A percentile compares a stretch with the other conserved stretches of the same genome.
Evolutionary conservation across 129 eudicot genomes (phyloP).

Genomic region (Kitagawia praeruptora): DNA sequence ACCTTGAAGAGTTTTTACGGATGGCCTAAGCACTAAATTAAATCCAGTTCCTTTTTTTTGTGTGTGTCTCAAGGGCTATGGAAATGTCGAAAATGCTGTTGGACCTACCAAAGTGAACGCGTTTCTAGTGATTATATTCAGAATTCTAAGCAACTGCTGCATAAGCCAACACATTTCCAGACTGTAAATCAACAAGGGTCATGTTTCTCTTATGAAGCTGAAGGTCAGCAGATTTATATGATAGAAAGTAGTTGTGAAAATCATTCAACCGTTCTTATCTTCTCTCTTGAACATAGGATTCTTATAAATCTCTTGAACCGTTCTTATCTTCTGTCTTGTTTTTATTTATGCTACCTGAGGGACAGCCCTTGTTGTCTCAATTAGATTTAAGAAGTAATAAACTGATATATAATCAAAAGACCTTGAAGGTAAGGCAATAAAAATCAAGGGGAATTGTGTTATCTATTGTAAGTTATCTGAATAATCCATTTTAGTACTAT

Average conservation of each 20-base stretch:
- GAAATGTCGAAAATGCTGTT: slow-evolving; percentile 85
- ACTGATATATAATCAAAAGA: background rate
- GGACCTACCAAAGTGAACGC: slow-evolving; percentile 47
- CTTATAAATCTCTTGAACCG: too few species aligned
- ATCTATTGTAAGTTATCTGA: background rate
- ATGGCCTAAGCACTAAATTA: slow-evolving; percentile 17
- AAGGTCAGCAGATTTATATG: slow-evolving; percentile 46
- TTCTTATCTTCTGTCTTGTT: too few species aligned
- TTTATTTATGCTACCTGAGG: too few species aligned
- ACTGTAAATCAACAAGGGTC: slow-evolving; percentile 20
- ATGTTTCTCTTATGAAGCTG: slow-evolving; percentile 32
- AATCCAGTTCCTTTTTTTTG: slow-evolving; percentile 22
- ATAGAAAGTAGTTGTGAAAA: background rate
- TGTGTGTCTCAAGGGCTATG: slow-evolving; percentile 60
- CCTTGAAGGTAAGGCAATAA: background rate
- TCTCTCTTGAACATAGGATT: background rate
- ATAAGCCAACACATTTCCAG: slow-evolving; percentile 35
- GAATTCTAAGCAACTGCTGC: slow-evolving; percentile 30
- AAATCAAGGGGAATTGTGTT: background rate
- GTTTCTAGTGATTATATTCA: slow-evolving; percentile 35
- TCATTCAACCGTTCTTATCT: slow-evolving; percentile 4
- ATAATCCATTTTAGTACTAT: background rate
- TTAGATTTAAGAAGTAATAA: background rate
- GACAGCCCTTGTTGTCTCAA: background rate
- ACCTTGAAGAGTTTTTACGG: background rate